Evolutionary conservation across 805 yeast species (phyloP), one percentile per base, ranked within the genome.

Genomic region (Brettanomyces bruxellensis): DNA sequence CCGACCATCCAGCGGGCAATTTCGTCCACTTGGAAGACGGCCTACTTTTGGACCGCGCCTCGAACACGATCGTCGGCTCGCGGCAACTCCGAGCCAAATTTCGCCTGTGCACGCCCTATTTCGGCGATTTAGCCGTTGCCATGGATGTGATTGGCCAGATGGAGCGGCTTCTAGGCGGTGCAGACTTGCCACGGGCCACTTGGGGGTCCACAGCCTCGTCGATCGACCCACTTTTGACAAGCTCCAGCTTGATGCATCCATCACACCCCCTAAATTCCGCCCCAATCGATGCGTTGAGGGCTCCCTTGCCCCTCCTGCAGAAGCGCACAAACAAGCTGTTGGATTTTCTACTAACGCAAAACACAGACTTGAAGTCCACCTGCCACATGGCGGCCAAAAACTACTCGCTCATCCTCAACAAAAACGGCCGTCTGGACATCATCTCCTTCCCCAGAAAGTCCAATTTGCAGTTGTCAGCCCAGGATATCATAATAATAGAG

Each of bases 401-500:
- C 51, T 71, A 57, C 47, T 60, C 69, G 5, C 49, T 66, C 45
- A 64, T 65, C 43, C 47, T 64, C 38, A 64, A 64, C 53, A 66
- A 66, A 45, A 65, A 66, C 49, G 67, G 68, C 64, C 45, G 81
- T 59, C 68, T 82, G 54, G 95, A 86, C 60, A 72, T 85, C 30
- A 69, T 83, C 38, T 79, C 87, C 2, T 76, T 79, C 34, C 85
- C 88, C 3, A 73, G 74, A 48, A 76, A 76, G 54, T 75, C 88
- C 12, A 83, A 83, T 55, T 67, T 85, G 43, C 64, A 64, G 43
- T 66, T 85, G 49, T 73, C 70, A 50, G 70, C 76, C 40, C 71
- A 76, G 47, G 93, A 86, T 62, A 70, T 85, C 57, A 85, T 84
- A 8, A 79, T 85, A 18, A 83, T 83, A 47, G 93, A 86, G 64